These are phyloP conservation scores for Globisporangium lucens DNA, from an alignment of 352 stramenopile species.

Conservation along the genomic window DNA sequence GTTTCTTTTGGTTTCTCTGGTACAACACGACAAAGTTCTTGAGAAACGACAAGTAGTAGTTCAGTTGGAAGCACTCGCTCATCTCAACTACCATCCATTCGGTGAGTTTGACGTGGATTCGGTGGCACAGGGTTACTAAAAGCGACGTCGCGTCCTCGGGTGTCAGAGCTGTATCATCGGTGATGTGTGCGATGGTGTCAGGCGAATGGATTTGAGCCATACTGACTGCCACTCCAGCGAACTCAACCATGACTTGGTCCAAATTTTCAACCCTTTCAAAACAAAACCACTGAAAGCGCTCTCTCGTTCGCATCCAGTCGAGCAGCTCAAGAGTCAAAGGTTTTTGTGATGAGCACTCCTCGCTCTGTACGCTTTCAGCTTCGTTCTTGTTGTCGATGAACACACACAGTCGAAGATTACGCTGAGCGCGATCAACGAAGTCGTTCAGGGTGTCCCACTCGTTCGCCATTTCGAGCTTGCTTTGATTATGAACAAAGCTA, in stretches of 20 bases:
- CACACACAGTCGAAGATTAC: constrained; percentile 49
- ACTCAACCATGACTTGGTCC: constrained; percentile 8
- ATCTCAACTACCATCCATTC: background rate
- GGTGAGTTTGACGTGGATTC: constrained; percentile 10
- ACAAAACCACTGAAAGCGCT: constrained; percentile 17
- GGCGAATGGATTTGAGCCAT: background rate
- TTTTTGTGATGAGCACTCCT: no score
- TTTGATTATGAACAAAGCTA: constrained; percentile 34
- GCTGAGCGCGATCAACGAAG: constrained; percentile 27
- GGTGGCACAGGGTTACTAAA: background rate
- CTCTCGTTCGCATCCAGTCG: constrained; percentile 9
- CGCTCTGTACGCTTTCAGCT: no score
- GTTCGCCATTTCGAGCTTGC: constrained; percentile 29
- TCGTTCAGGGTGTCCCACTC: constrained; percentile 29
- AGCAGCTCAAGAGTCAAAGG: background rate
- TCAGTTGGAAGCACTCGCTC: constrained; percentile 9
- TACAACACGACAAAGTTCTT: constrained; percentile 17
- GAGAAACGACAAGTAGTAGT: constrained; percentile 18
- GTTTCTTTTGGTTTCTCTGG: background rate
- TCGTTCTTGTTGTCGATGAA: constrained; percentile 16
- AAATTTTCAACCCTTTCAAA: constrained; percentile 2
- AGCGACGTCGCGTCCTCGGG: background rate
- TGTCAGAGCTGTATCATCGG: background rate
- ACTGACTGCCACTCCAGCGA: background rate
- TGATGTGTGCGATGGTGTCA: background rate